Percentiles rank a stretch among this genome's conserved stretches.
phyloP scores from a whole-genome alignment of 495 filamentous ascomycete genomes.

The Friedmanniomyces simplex region DNA sequence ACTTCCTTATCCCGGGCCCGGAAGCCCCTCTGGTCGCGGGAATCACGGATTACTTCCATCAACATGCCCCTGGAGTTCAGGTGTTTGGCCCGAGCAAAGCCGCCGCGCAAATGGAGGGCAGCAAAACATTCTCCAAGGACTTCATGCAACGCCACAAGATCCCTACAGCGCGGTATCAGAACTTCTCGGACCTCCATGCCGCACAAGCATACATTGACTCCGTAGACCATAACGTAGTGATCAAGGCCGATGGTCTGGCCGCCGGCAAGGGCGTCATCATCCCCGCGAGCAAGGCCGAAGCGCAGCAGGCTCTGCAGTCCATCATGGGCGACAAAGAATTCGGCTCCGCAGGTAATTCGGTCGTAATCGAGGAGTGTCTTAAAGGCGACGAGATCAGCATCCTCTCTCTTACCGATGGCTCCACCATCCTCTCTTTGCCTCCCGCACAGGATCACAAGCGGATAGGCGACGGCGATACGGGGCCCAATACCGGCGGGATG shows the following conservation, averaged over 20 bases:
- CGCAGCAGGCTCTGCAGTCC: conserved; percentile 65
- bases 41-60: conserved; percentile 66
- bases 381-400: conserved; percentile 89
- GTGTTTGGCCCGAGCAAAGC: conserved; percentile 80
- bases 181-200: conserved; percentile 71
- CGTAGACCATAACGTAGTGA: conserved; percentile 66
- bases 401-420: conserved; percentile 82
- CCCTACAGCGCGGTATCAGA: conserved; percentile 81
- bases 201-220: conserved; percentile 67
- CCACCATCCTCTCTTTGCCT: conserved; percentile 72
- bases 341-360: conserved; percentile 75
- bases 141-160: conserved; percentile 91
- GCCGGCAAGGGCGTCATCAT: conserved; percentile 91
- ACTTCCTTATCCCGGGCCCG: conserved; percentile 82
- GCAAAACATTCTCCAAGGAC: conserved; percentile 94
- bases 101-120: conserved; percentile 87
- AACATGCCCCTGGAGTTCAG: conserved; percentile 48
- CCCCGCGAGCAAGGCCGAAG: conserved; percentile 69
- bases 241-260: conserved; percentile 81
- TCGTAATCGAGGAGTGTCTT: conserved; percentile 93
- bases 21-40: conserved; percentile 92
- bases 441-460: conserved; percentile 96
- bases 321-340: conserved; percentile 90
- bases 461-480: conserved; percentile 80
- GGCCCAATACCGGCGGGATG: conserved; percentile 96